Evolutionary conservation across 2,329 filamentous ascomycete genomes (phyloP).

Genomic region (Celoporthe dispersa): DNA sequence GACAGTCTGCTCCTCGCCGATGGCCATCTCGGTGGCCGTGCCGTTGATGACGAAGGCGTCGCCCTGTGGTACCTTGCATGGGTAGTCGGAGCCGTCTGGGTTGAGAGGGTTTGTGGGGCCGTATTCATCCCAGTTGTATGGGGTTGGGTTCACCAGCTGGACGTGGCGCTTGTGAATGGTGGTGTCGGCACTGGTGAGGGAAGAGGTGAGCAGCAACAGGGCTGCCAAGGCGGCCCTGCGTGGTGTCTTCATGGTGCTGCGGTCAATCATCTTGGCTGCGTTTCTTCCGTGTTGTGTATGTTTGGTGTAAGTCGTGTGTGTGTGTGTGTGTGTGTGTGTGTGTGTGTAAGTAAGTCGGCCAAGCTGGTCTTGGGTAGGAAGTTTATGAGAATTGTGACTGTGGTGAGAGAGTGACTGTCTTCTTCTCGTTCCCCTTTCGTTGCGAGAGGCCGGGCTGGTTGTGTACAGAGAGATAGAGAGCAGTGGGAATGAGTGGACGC

Average conservation of each 20-base stretch:
- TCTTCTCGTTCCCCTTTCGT: neutral
- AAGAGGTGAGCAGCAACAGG: neutral
- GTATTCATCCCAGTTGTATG: conserved; percentile 47
- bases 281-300: neutral
- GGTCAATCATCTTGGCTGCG: neutral
- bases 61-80: conserved; percentile 64
- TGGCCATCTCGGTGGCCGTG: conserved; percentile 56
- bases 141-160: conserved; percentile 61
- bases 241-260: neutral
- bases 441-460: neutral
- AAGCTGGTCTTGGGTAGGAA: neutral
- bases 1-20: conserved; percentile 58
- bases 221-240: neutral
- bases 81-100: conserved; percentile 62
- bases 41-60: conserved; percentile 45
- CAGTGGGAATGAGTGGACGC: neutral
- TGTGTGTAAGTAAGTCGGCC: neutral
- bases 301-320: neutral
- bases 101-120: conserved; percentile 63
- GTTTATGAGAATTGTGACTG: neutral
- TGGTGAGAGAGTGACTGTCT: neutral
- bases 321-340: too few species aligned
- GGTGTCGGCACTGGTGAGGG: conserved; percentile 4
- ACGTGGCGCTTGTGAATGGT: conserved; percentile 52
- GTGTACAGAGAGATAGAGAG: neutral